phyloP scores from a whole-genome alignment of 2,329 filamentous ascomycete species.

The Cladosporium colombiae region DNA sequence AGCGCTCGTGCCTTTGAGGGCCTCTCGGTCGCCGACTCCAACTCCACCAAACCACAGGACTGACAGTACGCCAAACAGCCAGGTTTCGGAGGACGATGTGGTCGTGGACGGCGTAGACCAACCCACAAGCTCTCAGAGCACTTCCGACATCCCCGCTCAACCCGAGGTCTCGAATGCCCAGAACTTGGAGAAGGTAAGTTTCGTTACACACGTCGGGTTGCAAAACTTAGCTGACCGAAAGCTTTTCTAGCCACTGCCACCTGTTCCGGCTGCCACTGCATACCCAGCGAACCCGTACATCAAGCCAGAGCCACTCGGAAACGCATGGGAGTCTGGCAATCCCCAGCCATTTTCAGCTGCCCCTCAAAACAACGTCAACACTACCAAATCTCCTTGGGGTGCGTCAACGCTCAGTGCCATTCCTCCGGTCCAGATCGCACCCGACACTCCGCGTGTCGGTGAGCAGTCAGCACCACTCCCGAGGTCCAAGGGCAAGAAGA shows the following conservation, averaged over 20 bases:
- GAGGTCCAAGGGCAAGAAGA: slow-evolving; percentile 4
- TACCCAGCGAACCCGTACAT: neutral
- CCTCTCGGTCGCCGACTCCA: neutral
- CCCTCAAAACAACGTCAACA: neutral
- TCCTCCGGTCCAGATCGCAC: neutral
- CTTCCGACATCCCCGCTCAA: neutral
- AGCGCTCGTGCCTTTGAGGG: neutral
- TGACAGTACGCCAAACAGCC: neutral
- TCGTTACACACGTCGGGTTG: neutral
- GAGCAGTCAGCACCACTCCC: neutral
- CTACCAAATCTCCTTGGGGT: neutral
- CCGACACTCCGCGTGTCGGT: neutral
- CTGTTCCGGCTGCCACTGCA: neutral
- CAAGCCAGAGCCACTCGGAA: neutral
- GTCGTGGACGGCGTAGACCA: neutral
- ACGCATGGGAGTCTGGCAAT: neutral
- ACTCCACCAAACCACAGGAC: neutral
- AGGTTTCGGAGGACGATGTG: neutral
- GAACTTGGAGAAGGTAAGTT: neutral
- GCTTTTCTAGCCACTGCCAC: slow-evolving; percentile 14
- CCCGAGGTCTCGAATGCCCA: neutral
- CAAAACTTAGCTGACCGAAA: neutral
- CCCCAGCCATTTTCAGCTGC: neutral
- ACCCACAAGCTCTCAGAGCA: neutral
- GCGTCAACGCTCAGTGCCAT: neutral